Evolutionary conservation across 2,329 filamentous ascomycete species (phyloP), one percentile per base, ranked within the genome.

Genomic region (Fusarium proliferatum): DNA sequence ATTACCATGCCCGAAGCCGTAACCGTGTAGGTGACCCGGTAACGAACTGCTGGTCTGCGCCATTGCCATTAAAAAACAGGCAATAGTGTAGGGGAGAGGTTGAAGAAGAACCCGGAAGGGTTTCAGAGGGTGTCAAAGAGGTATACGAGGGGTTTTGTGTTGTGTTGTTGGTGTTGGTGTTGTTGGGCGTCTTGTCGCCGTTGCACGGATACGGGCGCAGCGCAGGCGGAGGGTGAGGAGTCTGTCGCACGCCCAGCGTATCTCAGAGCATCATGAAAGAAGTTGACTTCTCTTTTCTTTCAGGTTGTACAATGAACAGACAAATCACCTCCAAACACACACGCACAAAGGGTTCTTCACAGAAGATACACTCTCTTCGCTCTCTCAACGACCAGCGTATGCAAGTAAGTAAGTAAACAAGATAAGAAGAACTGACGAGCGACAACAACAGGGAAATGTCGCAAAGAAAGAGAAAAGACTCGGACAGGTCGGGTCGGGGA

Each of bases 251-350:
- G 73, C 75, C 72, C 76, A 73, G 73, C 76, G 69, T 72, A 66
- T 77, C 74, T 78, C 71, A 79, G 64, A 79, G 72, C 74, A 77
- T 75, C 77, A 77, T 75, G 75, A 62, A 72, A 67, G 67, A 58
- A 63, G 73, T 36, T 23, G 56, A 23, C 43, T 51, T 49, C 23
- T 68, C 66, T 60, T 59, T 60, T 61, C 61, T 59, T 68, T 67
- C 70, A 55, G 56, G 71, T 74, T 73, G 72, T 60, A 77, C 73
- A 68, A 63, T 52, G 49, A 30, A 52, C 36, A 64, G 17, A 60
- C 64, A 67, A 53, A 36, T 52, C 39, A 67, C 52, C 57, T 49
- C 60, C 72, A 52, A 17, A 46, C 51, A 41, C 45, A 21, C 42
- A 19, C 42, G 17, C 45, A 52, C 28, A 51, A 61, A 52, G 48